Conservation (phyloP, 164 flowering plant genomes). For the Berberis thunbergii region DNA sequence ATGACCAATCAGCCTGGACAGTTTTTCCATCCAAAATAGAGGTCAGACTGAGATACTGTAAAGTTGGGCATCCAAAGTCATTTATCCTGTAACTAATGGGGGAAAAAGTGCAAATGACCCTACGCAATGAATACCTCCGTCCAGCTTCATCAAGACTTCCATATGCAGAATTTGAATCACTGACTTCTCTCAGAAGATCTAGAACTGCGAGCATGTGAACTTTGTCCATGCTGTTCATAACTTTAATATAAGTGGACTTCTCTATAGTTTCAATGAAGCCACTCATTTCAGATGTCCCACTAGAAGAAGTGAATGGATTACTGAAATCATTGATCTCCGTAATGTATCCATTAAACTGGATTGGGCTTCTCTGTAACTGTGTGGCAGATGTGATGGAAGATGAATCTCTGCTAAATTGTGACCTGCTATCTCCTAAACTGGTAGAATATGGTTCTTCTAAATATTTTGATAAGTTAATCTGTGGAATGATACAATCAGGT, state of each 20-base stretch:
- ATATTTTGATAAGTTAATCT: conserved; percentile 51
- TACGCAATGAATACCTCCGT: conserved; percentile 49
- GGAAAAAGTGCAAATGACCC: too few relatives aligned
- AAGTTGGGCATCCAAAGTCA: too few relatives aligned
- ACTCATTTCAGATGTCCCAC: conserved; percentile 35
- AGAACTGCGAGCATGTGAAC: conserved; percentile 49
- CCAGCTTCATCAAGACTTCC: conserved; percentile 87
- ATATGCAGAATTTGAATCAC: conserved; percentile 53
- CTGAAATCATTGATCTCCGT: conserved; percentile 22
- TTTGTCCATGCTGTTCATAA: conserved; percentile 37
- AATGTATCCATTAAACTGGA: conserved; percentile 18
- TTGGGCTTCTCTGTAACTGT: conserved; percentile 22
- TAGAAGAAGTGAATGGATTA: conserved; percentile 20
- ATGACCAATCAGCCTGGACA: too few relatives aligned
- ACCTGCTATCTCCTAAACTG: conserved; percentile 25
- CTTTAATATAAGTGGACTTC: conserved; percentile 25
- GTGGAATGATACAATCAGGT: conserved; percentile 26
- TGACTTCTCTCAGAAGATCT: conserved; percentile 72
- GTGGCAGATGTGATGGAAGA: conserved; percentile 14
- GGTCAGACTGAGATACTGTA: too few relatives aligned
- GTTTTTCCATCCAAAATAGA: too few relatives aligned
- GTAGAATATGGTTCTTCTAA: conserved; percentile 35
- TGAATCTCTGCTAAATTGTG: conserved; percentile 41
- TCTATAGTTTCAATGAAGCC: conserved; percentile 42
- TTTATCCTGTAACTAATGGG: too few relatives aligned